phyloP scores from a whole-genome alignment of 768 basidiomycete species.

The Rhodotorula paludigena region DNA sequence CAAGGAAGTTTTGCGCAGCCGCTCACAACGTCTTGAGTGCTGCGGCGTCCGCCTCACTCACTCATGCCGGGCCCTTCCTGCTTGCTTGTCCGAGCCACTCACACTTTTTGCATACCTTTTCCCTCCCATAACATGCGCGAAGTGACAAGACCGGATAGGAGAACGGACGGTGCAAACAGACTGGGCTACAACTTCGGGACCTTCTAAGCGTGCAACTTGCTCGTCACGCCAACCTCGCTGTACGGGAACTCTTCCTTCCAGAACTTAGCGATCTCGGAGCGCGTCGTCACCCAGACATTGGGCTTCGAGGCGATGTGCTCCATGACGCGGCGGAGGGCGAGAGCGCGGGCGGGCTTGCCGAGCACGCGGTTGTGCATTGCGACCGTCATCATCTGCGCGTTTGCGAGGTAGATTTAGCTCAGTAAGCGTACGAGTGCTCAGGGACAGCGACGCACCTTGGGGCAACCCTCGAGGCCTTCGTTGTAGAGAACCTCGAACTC shows the following conservation, averaged over 20 bases:
- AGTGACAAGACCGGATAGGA: no score
- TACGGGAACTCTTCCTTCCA: conserved; percentile 30
- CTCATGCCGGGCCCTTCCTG: no score
- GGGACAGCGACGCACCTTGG: conserved; percentile 7
- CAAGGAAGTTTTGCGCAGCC: no score
- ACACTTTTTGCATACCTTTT: no score
- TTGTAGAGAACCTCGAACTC: conserved; percentile 16
- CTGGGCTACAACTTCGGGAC: no score
- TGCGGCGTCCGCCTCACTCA: no score
- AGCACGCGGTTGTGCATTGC: conserved; percentile 43
- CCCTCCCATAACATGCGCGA: no score
- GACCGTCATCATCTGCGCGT: conserved; percentile 31
- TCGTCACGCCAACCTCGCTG: conserved; percentile 19
- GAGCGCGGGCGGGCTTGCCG: conserved; percentile 30
- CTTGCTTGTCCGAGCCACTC: no score
- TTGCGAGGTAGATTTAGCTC: no score
- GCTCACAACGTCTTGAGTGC: no score
- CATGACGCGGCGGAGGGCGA: conserved; percentile 31
- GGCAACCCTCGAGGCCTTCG: conserved; percentile 11
- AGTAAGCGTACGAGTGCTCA: not conserved
- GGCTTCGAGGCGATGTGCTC: conserved; percentile 16
- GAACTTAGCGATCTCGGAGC: conserved; percentile 16
- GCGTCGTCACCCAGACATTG: conserved; percentile 27
- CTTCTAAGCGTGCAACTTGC: no score
- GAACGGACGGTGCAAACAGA: no score